Conservation (phyloP, 2,329 filamentous ascomycete species). For the Gnomoniopsis smithogilvyi region DNA sequence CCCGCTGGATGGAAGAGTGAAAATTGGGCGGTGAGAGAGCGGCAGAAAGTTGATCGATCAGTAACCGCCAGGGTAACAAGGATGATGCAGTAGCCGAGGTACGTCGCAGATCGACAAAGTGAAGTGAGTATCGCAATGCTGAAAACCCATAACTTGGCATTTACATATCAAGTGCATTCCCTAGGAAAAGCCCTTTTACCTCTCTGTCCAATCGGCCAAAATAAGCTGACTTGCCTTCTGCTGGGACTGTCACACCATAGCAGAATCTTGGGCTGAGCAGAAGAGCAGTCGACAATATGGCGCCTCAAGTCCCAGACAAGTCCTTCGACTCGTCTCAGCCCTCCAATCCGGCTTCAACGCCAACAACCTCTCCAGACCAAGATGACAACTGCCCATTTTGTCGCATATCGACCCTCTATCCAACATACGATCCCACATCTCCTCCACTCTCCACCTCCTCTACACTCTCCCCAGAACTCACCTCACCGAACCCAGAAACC, state of each 20-base stretch:
- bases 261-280: not conserved
- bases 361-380: constrained; percentile 3
- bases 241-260: not conserved
- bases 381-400: constrained; percentile 57
- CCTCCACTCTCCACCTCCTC: constrained; percentile 38
- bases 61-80: not conserved
- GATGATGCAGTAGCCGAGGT: constrained; percentile 8
- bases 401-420: constrained; percentile 49
- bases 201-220: not conserved
- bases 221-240: not conserved
- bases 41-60: constrained; percentile 15
- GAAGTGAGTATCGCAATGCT: not conserved
- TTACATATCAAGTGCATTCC: not conserved
- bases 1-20: not conserved
- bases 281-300: constrained; percentile 3
- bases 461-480: constrained; percentile 29
- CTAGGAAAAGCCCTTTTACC: not conserved
- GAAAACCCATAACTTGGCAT: too few species aligned
- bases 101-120: not conserved
- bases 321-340: constrained; percentile 8
- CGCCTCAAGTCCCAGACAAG: constrained; percentile 11
- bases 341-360: constrained; percentile 1
- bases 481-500: constrained; percentile 40
- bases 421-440: constrained; percentile 40
- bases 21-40: constrained; percentile 19